Evolutionary conservation across 768 basidiomycete species (phyloP).

Genomic region (Termitomyces heimii): DNA sequence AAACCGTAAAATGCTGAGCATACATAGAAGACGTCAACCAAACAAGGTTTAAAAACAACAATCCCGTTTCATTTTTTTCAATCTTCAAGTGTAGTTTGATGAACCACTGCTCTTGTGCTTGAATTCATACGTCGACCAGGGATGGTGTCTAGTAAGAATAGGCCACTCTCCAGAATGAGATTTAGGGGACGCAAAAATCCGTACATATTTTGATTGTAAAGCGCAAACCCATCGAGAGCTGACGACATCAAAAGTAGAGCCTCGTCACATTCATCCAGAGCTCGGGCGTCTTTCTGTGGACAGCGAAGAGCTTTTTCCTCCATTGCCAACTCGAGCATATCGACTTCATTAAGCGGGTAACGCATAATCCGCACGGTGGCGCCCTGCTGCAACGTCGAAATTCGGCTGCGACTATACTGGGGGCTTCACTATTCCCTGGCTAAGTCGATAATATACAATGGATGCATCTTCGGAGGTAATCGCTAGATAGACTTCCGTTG

Average conservation of each 20-base stretch:
- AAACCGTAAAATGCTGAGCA: not conserved
- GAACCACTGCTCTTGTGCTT: not conserved
- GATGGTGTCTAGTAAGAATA: not conserved
- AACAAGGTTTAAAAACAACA: not conserved
- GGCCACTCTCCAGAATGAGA: not conserved
- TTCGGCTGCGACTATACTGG: constrained; percentile 31
- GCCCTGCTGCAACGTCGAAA: not conserved
- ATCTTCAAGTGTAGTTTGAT: not conserved
- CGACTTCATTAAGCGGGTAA: not conserved
- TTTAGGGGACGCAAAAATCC: not conserved
- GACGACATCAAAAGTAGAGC: not conserved
- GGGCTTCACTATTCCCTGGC: constrained; percentile 72
- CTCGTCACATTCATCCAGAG: not conserved
- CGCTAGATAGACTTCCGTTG: constrained; percentile 55
- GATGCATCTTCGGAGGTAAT: constrained; percentile 76
- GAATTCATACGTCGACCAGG: not conserved
- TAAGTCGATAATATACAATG: constrained; percentile 80
- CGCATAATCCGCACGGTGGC: not conserved
- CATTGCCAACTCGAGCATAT: no score
- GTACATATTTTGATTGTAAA: not conserved
- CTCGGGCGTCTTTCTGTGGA: not conserved
- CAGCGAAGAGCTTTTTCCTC: no score
- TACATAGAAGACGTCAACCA: not conserved
- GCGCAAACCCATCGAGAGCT: not conserved
- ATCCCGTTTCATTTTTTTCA: not conserved